A percentile compares a stretch with the other conserved stretches of the same genome.
Conservation (phyloP, 2,329 filamentous ascomycete genomes). For the Hypoxylon sp. region DNA sequence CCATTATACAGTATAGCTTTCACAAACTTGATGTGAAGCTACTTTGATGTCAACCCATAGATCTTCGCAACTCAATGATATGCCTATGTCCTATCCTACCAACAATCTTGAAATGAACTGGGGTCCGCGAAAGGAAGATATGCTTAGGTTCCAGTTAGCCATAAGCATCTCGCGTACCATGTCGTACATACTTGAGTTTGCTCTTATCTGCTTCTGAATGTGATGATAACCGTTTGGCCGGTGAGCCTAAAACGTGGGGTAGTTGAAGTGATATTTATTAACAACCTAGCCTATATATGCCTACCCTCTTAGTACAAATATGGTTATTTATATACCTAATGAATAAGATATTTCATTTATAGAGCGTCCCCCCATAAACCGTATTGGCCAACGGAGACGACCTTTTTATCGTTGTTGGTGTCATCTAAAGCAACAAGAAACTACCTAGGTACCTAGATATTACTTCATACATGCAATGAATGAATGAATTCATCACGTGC, state of each 20-base stretch:
- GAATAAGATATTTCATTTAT: too few species aligned
- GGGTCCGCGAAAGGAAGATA: conserved; percentile 76
- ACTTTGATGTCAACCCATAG: background rate
- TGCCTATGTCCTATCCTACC: conserved; percentile 28
- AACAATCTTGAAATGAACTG: conserved; percentile 76
- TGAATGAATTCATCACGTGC: background rate
- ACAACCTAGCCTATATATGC: background rate
- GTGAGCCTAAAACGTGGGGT: background rate
- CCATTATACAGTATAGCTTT: conserved; percentile 55
- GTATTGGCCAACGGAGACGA: too few species aligned
- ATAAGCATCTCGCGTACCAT: conserved; percentile 11
- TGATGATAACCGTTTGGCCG: background rate
- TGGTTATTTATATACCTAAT: too few species aligned
- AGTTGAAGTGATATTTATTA: background rate
- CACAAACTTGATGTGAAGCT: conserved; percentile 73
- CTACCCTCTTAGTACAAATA: background rate
- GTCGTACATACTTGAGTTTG: background rate
- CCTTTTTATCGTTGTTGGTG: too few species aligned
- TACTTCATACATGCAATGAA: too few species aligned
- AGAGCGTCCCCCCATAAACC: too few species aligned
- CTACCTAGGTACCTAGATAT: too few species aligned
- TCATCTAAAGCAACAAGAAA: too few species aligned
- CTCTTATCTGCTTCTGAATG: background rate
- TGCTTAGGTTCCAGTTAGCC: conserved; percentile 69
- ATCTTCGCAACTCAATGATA: background rate